Conservation (phyloP, 164 flowering plant species). For the Aristolochia fimbriata region DNA sequence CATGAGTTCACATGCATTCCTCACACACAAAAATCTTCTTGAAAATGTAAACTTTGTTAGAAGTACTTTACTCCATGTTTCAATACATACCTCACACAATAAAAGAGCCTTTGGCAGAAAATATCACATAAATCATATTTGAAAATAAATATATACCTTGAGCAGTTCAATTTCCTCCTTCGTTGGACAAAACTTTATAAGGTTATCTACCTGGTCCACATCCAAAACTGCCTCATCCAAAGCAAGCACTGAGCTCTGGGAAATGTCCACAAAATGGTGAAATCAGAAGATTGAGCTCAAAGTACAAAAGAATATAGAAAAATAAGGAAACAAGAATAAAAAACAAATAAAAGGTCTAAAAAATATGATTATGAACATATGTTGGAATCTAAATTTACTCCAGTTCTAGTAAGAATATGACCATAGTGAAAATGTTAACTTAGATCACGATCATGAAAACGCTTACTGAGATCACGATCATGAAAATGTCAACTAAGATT, state of each 20-base stretch:
- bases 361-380: no score
- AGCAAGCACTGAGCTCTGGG: constrained; percentile 72
- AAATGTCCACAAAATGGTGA: constrained; percentile 7
- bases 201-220: constrained; percentile 90
- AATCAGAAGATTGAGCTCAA: background rate
- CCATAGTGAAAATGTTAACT: no score
- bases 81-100: background rate
- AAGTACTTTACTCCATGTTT: background rate
- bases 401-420: no score
- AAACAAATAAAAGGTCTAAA: no score
- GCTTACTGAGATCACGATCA: no score
- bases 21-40: background rate
- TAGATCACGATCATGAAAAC: no score
- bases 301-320: background rate
- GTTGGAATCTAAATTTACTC: no score
- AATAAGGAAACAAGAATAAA: background rate
- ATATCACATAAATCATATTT: background rate
- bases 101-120: background rate
- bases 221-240: constrained; percentile 85
- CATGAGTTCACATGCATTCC: no score
- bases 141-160: constrained; percentile 35
- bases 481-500: no score
- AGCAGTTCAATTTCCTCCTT: constrained; percentile 91
- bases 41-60: background rate
- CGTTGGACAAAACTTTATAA: constrained; percentile 92